Evolutionary conservation across 345 rosid species (phyloP).

Genomic region (Zanthoxylum bungeanum): DNA sequence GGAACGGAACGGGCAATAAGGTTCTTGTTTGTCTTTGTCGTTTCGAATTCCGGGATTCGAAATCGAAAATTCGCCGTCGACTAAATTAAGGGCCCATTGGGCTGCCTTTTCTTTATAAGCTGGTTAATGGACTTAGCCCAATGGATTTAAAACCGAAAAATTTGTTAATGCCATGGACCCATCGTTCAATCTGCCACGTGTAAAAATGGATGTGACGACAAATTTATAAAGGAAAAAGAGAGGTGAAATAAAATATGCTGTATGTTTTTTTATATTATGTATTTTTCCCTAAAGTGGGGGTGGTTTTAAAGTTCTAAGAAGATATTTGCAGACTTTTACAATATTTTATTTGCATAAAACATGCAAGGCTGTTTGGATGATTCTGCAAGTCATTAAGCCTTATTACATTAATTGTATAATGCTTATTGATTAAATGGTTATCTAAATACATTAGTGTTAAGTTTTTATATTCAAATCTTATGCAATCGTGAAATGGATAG

Average conservation of each 20-base stretch:
- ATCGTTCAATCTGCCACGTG: conserved; percentile 8
- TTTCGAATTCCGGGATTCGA: not conserved
- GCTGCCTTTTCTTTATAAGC: not conserved
- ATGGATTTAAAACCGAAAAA: not conserved
- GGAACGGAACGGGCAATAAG: conserved; percentile 20
- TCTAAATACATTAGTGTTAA: not conserved
- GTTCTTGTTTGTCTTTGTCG: not conserved
- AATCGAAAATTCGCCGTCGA: not conserved
- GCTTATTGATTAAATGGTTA: not conserved
- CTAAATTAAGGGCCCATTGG: not conserved
- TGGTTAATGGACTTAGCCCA: not conserved
- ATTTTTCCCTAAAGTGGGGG: not conserved
- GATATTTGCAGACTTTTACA: conserved; percentile 9
- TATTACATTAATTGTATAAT: not conserved
- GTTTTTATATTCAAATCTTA: not conserved
- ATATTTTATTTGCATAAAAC: conserved; percentile 12
- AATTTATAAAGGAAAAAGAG: too few relatives aligned
- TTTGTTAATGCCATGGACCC: conserved; percentile 1
- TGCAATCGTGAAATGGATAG: not conserved
- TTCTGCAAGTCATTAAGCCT: conserved; percentile 1
- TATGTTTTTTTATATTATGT: not conserved
- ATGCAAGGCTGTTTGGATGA: conserved; percentile 1
- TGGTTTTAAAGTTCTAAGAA: not conserved
- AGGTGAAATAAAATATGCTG: too few relatives aligned
- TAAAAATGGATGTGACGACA: conserved; percentile 12